A percentile compares a stretch with the other conserved stretches of the same genome.
These are phyloP conservation scores for Didymella glomerata DNA, from an alignment of 2,329 filamentous ascomycete genomes.

Conservation along the genomic window DNA sequence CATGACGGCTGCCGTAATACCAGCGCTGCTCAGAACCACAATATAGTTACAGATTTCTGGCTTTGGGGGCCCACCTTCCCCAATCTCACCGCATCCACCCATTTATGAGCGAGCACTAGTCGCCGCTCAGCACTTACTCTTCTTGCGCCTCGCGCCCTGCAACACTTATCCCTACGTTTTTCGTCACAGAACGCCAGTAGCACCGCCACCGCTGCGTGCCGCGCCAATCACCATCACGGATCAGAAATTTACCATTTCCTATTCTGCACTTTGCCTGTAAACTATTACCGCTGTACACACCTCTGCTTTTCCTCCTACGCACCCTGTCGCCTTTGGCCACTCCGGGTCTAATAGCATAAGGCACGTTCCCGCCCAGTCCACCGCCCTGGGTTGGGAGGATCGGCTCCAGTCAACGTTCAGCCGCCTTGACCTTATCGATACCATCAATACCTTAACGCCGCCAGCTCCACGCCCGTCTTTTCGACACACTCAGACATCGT, in stretches of 20 bases:
- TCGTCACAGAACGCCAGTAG: slow-evolving; percentile 33
- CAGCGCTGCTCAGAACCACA: slow-evolving; percentile 28
- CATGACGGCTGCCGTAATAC: slow-evolving; percentile 35
- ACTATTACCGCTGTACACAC: slow-evolving; percentile 30
- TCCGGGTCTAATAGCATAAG: slow-evolving; percentile 34
- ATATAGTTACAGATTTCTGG: slow-evolving; percentile 37
- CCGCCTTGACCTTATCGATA: slow-evolving; percentile 15
- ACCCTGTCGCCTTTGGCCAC: slow-evolving; percentile 16
- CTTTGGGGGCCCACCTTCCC: slow-evolving; percentile 39
- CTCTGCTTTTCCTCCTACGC: slow-evolving; percentile 8
- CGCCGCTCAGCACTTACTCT: slow-evolving; percentile 42
- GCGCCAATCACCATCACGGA: slow-evolving; percentile 38
- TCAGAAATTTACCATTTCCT: slow-evolving; percentile 40
- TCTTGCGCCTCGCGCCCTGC: slow-evolving; percentile 53
- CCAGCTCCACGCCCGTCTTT: slow-evolving; percentile 12
- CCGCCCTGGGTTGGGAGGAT: slow-evolving; percentile 74
- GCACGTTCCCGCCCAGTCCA: slow-evolving; percentile 68
- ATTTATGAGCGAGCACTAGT: slow-evolving; percentile 44
- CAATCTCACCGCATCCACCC: slow-evolving; percentile 31
- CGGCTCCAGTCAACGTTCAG: slow-evolving; percentile 58
- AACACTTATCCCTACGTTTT: slow-evolving; percentile 51
- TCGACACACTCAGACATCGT: slow-evolving; percentile 14
- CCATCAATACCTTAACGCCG: slow-evolving; percentile 19
- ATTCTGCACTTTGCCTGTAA: slow-evolving; percentile 39
- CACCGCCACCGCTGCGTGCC: slow-evolving; percentile 32